Evolutionary conservation across 306 rosid species (phyloP).

Genomic region (Acmispon strigosus): DNA sequence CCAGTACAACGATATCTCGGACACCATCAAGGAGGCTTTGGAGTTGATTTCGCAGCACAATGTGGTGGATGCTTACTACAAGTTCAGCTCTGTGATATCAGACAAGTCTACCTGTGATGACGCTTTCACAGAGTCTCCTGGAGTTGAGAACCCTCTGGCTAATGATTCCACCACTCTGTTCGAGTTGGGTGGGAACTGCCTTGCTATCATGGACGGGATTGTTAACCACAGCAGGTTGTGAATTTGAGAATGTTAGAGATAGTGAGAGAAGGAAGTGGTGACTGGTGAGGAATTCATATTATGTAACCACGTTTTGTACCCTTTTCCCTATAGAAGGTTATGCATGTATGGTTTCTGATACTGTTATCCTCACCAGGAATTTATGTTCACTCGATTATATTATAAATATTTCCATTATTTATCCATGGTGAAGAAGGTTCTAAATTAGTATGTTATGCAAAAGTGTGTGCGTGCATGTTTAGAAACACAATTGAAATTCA

Average conservation of each 20-base stretch:
- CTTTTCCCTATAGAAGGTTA: background rate
- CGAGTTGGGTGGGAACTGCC: constrained; percentile 9
- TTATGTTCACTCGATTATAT: background rate
- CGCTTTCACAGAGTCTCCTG: background rate
- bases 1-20: background rate
- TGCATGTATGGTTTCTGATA: background rate
- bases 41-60: background rate
- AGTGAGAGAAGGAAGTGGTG: background rate
- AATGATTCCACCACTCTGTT: background rate
- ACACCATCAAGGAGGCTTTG: background rate
- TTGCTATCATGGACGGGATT: constrained; percentile 7
- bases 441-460: too few relatives aligned
- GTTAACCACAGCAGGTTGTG: background rate
- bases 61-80: constrained; percentile 19
- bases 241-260: background rate
- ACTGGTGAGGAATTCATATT: background rate
- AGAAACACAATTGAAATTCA: too few relatives aligned
- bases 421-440: too few relatives aligned
- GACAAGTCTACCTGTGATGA: background rate
- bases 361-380: background rate
- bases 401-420: too few relatives aligned
- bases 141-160: background rate
- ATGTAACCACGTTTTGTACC: background rate
- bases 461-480: too few relatives aligned
- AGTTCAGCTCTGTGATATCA: background rate